These are phyloP conservation scores for Phenoliferia sp. DNA, from an alignment of 1,284 basidiomycete species.

Conservation along the genomic window DNA sequence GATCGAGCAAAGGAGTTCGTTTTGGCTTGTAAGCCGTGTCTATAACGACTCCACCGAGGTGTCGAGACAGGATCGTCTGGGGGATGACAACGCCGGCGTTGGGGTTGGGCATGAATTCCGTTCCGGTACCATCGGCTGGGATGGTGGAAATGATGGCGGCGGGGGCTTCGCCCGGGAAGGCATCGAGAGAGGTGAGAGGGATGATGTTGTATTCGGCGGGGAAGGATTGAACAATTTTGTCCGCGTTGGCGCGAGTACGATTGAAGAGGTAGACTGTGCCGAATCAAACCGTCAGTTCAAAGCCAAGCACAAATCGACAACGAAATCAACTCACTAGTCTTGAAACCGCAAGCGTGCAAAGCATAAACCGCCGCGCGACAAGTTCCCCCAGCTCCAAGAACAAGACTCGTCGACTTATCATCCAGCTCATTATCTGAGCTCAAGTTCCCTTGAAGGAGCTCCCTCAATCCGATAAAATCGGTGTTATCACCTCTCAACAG, in stretches of 20 bases:
- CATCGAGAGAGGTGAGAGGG: constrained; percentile 57
- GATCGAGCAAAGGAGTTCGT: constrained; percentile 44
- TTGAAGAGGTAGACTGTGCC: constrained; percentile 73
- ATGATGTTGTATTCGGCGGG: constrained; percentile 56
- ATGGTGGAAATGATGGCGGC: constrained; percentile 78
- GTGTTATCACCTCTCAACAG: constrained; percentile 82
- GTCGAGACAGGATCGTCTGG: constrained; percentile 42
- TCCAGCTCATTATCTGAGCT: constrained; percentile 31
- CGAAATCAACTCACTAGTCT: constrained; percentile 42
- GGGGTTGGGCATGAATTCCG: constrained; percentile 40
- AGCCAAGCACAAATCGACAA: background rate
- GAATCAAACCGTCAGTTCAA: no score
- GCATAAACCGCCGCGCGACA: constrained; percentile 89
- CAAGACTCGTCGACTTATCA: constrained; percentile 53
- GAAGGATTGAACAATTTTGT: constrained; percentile 63
- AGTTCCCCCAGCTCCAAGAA: constrained; percentile 90
- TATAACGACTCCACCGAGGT: constrained; percentile 61
- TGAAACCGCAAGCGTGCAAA: constrained; percentile 62
- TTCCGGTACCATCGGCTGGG: constrained; percentile 63
- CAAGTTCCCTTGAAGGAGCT: constrained; percentile 48
- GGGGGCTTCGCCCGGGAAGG: constrained; percentile 56
- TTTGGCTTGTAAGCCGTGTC: constrained; percentile 91
- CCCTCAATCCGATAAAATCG: constrained; percentile 80
- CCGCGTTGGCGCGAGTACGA: constrained; percentile 68
- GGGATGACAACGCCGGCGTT: constrained; percentile 56